Evolutionary conservation across 1,139 yeast genomes (phyloP).

Genomic region (Nakaseomyces kungkrabaensis): DNA sequence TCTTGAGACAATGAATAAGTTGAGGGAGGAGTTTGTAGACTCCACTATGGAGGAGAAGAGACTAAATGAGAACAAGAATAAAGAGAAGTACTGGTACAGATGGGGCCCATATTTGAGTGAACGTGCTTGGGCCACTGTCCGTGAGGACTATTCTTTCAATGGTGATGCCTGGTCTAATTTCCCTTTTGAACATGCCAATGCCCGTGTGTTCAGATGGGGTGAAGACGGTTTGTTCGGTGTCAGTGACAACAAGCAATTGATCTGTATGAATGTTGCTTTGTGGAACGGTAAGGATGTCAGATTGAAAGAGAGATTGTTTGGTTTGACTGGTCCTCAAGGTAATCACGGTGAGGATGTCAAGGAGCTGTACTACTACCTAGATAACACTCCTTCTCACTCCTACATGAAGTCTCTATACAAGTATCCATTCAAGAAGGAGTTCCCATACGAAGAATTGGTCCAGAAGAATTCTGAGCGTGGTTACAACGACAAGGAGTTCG

Average conservation of each 20-base stretch:
- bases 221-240: conserved; percentile 95
- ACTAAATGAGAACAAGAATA: conserved; percentile 47
- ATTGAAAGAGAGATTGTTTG: conserved; percentile 80
- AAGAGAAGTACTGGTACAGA: conserved; percentile 61
- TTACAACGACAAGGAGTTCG: conserved; percentile 47
- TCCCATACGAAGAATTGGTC: conserved; percentile 72
- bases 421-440: conserved; percentile 69
- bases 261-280: conserved; percentile 70
- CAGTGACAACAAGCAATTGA: conserved; percentile 71
- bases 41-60: conserved; percentile 60
- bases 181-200: conserved; percentile 77
- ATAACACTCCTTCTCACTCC: conserved; percentile 88
- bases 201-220: conserved; percentile 90
- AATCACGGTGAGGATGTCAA: conserved; percentile 96
- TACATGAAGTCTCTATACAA: conserved; percentile 90
- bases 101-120: conserved; percentile 95
- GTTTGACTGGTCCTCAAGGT: conserved; percentile 86
- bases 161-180: conserved; percentile 94
- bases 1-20: conserved; percentile 9
- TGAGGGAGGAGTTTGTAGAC: conserved; percentile 25
- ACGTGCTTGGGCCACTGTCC: conserved; percentile 87
- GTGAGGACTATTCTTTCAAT: conserved; percentile 79
- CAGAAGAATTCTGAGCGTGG: conserved; percentile 49
- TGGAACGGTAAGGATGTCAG: conserved; percentile 90
- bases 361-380: conserved; percentile 75